Evolutionary conservation across 768 basidiomycete species (phyloP), one percentile per base, ranked within the genome.

Genomic region (Boletales sp.): DNA sequence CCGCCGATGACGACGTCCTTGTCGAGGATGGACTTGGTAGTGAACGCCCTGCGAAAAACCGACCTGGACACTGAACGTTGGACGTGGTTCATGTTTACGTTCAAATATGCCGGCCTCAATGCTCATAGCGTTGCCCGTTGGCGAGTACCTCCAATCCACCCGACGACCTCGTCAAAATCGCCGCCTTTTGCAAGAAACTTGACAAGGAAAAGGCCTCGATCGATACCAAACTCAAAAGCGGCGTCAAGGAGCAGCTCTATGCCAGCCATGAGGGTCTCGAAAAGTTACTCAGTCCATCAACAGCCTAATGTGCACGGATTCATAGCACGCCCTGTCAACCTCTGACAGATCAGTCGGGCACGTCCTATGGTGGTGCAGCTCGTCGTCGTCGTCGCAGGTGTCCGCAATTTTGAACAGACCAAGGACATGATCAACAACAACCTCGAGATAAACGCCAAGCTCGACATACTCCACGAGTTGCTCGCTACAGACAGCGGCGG

Each of bases 121-220:
- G n/a, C n/a, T n/a, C n/a, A n/a, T n/a, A n/a, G n/a, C n/a, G n/a
- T n/a, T n/a, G 66, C 84, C 88, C 32, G 80, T 92, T 43, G 87
- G 90, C 51, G 93, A 95, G 71, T 87, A 92, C 62, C 78, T 96
- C 9, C 92, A 94, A 60, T 89, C 90, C n/a, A 18, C 94, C 94
- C 1, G 93, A 95, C 61, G 94, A 96, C 70, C 86, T 98, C 48
- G 73, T 82, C 57, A 96, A 96, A 69, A 81, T 97, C 31, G 78
- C 82, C 2, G 82, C 91, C 0, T 92, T 91, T 63, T 82, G 92
- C 55, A 95, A 94, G 75, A 94, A 94, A 62, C 79, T 97, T 38
- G 87, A 94, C 69, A 97, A 97, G 69, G 95, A 98, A 70, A 95
- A 96, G 70, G 84, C 92, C 1, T 90, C 92, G 9, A 89, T 98